Percentiles rank a stretch among this genome's conserved stretches.
These are phyloP conservation scores for Galerina marginata DNA, from an alignment of 768 basidiomycete species.

Conservation along the genomic window DNA sequence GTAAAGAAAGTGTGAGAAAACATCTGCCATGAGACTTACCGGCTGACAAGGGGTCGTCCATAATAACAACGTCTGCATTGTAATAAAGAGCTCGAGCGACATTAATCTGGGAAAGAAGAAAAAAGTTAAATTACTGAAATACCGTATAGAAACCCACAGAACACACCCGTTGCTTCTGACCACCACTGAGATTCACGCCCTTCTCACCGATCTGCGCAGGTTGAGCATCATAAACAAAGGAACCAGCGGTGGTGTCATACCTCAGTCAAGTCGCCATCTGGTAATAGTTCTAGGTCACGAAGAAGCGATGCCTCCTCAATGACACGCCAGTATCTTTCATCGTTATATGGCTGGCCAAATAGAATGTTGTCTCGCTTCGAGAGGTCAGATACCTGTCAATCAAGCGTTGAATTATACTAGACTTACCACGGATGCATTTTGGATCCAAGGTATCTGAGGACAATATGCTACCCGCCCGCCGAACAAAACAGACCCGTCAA, in stretches of 20 bases:
- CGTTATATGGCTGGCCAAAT: conserved; percentile 68
- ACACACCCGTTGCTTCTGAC: conserved; percentile 63
- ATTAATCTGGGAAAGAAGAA: conserved; percentile 50
- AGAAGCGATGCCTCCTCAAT: conserved; percentile 62
- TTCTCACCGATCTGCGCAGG: conserved; percentile 66
- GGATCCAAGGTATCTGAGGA: conserved; percentile 78
- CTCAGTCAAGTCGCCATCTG: conserved; percentile 76
- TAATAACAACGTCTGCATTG: conserved; percentile 62
- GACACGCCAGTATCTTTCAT: conserved; percentile 67
- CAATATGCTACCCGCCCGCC: conserved; percentile 72
- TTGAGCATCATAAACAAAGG: background rate
- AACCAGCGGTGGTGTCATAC: conserved; percentile 34
- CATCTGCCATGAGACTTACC: conserved; percentile 36
- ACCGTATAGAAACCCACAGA: background rate
- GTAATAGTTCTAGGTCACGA: conserved; percentile 65
- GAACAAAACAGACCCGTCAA: conserved; percentile 56
- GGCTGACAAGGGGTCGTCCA: conserved; percentile 72
- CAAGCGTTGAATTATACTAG: background rate
- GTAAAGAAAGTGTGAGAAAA: background rate
- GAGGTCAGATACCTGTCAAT: background rate
- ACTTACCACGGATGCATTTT: conserved; percentile 64
- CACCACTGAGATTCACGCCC: conserved; percentile 69
- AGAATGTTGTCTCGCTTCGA: conserved; percentile 64
- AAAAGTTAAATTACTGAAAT: background rate
- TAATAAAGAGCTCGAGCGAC: conserved; percentile 75